These are phyloP conservation scores for Persicaria maculosa DNA, from an alignment of 148 eudicot species.

Conservation along the genomic window DNA sequence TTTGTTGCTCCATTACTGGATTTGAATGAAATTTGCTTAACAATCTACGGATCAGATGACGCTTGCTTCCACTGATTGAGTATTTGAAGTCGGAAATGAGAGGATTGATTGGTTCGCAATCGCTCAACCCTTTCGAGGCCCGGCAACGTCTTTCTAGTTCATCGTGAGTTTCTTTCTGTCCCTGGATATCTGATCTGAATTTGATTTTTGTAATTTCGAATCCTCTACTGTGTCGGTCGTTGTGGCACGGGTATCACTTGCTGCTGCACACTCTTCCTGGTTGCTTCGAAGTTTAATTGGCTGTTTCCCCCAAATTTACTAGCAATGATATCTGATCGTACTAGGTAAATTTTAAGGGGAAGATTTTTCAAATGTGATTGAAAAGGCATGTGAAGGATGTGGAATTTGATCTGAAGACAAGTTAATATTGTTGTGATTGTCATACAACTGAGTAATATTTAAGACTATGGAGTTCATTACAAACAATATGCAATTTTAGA, in stretches of 20 bases:
- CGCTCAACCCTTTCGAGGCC: slow-evolving; percentile 40
- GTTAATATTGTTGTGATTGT: not conserved
- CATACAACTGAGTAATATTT: not conserved
- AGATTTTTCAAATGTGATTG: not conserved
- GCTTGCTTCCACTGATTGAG: slow-evolving; percentile 3
- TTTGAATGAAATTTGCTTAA: not conserved
- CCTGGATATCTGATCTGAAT: slow-evolving; percentile 4
- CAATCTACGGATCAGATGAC: slow-evolving; percentile 2
- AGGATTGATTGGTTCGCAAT: slow-evolving; percentile 33
- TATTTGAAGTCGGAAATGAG: slow-evolving; percentile 33
- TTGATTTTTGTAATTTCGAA: slow-evolving; percentile 26
- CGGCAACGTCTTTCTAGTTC: slow-evolving; percentile 60
- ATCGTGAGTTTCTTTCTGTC: slow-evolving; percentile 29
- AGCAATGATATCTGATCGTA: not conserved
- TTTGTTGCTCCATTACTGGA: slow-evolving; percentile 1
- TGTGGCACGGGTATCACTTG: not conserved
- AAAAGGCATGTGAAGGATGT: not conserved
- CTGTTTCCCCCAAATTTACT: not conserved
- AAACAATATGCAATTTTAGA: not conserved
- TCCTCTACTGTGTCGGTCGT: not conserved
- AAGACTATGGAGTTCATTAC: not conserved
- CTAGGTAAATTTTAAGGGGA: not conserved
- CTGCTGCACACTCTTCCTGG: not conserved
- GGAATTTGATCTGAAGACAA: not conserved
- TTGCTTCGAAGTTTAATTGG: not conserved